phyloP scores from a whole-genome alignment of 306 rosid genomes.

The Acmispon strigosus region DNA sequence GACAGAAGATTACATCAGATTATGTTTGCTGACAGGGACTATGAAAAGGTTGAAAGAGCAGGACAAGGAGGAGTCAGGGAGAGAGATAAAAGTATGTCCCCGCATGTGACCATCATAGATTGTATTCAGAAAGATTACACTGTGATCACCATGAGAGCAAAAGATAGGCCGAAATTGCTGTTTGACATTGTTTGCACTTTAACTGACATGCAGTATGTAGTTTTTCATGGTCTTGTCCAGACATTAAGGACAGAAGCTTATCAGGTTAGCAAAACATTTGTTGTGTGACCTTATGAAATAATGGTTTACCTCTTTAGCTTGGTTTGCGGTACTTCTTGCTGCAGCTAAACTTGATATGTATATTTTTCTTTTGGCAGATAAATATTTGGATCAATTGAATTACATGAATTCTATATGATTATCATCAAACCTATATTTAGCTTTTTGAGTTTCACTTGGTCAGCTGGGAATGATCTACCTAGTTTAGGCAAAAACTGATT shows the following conservation, averaged over 20 bases:
- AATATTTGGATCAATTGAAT: too few relatives aligned
- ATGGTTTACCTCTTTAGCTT: neutral
- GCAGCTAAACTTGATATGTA: neutral
- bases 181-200: constrained; percentile 93
- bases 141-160: constrained; percentile 67
- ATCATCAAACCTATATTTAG: neutral
- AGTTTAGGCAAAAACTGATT: neutral
- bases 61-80: constrained; percentile 34
- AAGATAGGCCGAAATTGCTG: constrained; percentile 83
- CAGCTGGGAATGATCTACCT: neutral
- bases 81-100: constrained; percentile 47
- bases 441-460: neutral
- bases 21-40: constrained; percentile 94
- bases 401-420: neutral
- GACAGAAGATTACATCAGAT: constrained; percentile 91
- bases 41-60: constrained; percentile 53
- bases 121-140: constrained; percentile 83
- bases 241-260: constrained; percentile 68
- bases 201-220: constrained; percentile 93
- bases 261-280: constrained; percentile 47
- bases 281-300: neutral
- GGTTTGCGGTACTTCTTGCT: neutral
- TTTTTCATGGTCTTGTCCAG: constrained; percentile 79
- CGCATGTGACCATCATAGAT: constrained; percentile 58
- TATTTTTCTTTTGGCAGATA: neutral